Conservation (phyloP, 768 basidiomycete species). For the Phylloporus sp. region DNA sequence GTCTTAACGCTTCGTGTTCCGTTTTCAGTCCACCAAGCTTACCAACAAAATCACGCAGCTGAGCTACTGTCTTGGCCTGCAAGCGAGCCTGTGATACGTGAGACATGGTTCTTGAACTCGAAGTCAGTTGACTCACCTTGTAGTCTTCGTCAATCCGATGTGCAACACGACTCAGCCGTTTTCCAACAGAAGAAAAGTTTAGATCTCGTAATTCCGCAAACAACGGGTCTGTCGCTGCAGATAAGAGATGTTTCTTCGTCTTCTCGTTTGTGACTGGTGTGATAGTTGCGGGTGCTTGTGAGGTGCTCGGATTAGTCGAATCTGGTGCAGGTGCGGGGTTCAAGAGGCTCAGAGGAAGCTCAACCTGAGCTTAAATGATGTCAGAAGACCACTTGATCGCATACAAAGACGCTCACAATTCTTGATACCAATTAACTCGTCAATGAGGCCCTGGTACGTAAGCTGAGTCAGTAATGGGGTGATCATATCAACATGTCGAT, state of each 20-base stretch:
- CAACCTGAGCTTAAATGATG: constrained; percentile 59
- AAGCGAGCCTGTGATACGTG: constrained; percentile 57
- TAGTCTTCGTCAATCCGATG: constrained; percentile 88
- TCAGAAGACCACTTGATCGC: neutral
- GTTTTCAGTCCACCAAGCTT: constrained; percentile 88
- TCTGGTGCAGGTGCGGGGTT: constrained; percentile 50
- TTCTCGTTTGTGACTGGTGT: constrained; percentile 65
- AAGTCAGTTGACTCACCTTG: constrained; percentile 48
- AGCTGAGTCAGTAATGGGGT: constrained; percentile 93
- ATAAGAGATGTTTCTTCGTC: constrained; percentile 86
- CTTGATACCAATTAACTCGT: constrained; percentile 86
- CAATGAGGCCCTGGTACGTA: constrained; percentile 94
- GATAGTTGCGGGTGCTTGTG: constrained; percentile 42
- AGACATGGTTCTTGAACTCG: constrained; percentile 1
- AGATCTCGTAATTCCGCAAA: constrained; percentile 82
- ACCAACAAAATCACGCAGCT: constrained; percentile 93
- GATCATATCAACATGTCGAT: constrained; percentile 91
- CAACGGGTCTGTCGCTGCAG: constrained; percentile 74
- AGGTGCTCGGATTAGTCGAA: constrained; percentile 35
- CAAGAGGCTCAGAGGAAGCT: constrained; percentile 70
- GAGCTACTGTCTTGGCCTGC: constrained; percentile 85
- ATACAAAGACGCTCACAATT: constrained; percentile 57
- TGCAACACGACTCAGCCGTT: constrained; percentile 75
- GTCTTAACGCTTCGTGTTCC: constrained; percentile 83
- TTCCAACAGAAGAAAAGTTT: constrained; percentile 89